Evolutionary conservation across 225 moss, liverwort and hornwort species (phyloP).

Genomic region (Sphagnum contortum): DNA sequence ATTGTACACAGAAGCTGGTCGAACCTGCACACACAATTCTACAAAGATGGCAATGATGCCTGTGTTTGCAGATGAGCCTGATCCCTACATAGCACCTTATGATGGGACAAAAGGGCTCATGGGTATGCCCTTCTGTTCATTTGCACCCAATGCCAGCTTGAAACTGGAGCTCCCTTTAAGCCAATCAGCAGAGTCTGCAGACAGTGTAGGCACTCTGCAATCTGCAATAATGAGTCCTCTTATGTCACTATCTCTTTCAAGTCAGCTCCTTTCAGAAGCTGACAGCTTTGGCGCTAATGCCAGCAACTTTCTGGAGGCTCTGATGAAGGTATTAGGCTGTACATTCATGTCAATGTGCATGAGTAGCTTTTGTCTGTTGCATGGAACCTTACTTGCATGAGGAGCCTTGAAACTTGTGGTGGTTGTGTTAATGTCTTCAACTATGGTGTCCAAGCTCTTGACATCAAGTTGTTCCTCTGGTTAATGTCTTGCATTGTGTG

Average conservation of each 20-base stretch:
- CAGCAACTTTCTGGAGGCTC: slow-evolving; percentile 74
- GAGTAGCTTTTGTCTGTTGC: too few relatives aligned
- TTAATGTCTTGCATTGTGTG: too few relatives aligned
- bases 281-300: slow-evolving; percentile 70
- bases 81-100: slow-evolving; percentile 53
- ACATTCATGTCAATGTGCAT: background rate
- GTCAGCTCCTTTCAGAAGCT: slow-evolving; percentile 63
- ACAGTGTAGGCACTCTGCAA: slow-evolving; percentile 77
- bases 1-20: slow-evolving; percentile 54
- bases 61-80: slow-evolving; percentile 72
- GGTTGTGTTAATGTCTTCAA: too few relatives aligned
- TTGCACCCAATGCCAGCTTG: slow-evolving; percentile 71
- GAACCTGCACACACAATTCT: slow-evolving; percentile 66
- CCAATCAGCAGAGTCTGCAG: slow-evolving; percentile 99
- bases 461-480: too few relatives aligned
- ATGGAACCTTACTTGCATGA: too few relatives aligned
- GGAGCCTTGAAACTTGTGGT: too few relatives aligned
- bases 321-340: slow-evolving; percentile 50
- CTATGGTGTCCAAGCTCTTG: too few relatives aligned
- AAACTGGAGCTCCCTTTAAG: slow-evolving; percentile 99
- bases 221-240: slow-evolving; percentile 77
- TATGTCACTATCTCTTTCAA: slow-evolving; percentile 44
- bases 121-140: slow-evolving; percentile 61
- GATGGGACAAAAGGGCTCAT: slow-evolving; percentile 59
- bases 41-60: slow-evolving; percentile 56